Evolutionary conservation across 78 protist genomes (phyloP).

Genomic region (Dictyostelium discoideum): DNA sequence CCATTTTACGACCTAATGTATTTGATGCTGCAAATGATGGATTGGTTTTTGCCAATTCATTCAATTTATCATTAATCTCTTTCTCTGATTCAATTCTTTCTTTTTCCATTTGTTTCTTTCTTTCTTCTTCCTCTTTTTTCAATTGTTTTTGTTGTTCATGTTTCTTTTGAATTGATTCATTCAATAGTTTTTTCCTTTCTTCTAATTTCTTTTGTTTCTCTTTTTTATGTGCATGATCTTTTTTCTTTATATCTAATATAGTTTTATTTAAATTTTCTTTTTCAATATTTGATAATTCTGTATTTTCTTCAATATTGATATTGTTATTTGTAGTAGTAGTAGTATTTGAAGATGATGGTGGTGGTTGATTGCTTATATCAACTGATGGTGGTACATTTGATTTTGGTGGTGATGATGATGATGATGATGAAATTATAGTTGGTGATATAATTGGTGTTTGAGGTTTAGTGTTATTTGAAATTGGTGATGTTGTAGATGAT

Average conservation of each 20-base stretch:
- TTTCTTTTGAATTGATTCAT: conserved; percentile 43
- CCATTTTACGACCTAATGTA: not conserved
- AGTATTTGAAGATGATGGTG: not conserved
- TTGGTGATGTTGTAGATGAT: not conserved
- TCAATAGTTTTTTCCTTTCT: conserved; percentile 54
- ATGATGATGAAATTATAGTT: not conserved
- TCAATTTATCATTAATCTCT: conserved; percentile 6
- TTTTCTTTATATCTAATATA: conserved; percentile 25
- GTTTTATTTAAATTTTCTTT: conserved; percentile 2
- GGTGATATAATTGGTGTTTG: not conserved
- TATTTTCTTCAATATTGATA: not conserved
- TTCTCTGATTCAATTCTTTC: conserved; percentile 35
- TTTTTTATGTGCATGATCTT: conserved; percentile 39
- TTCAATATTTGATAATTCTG: not conserved
- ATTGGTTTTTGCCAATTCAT: conserved; percentile 6
- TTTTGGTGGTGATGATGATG: not conserved
- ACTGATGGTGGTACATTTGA: not conserved
- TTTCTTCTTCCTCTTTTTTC: conserved; percentile 51
- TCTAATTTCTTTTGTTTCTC: conserved; percentile 56
- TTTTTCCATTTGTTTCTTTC: conserved; percentile 45
- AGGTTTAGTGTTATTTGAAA: not conserved
- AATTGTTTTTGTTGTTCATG: conserved; percentile 29
- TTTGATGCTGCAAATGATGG: not conserved
- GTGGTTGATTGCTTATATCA: not conserved
- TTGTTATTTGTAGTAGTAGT: not conserved